phyloP scores from a whole-genome alignment of 306 rosid genomes.

The Dicorynia guianensis region DNA sequence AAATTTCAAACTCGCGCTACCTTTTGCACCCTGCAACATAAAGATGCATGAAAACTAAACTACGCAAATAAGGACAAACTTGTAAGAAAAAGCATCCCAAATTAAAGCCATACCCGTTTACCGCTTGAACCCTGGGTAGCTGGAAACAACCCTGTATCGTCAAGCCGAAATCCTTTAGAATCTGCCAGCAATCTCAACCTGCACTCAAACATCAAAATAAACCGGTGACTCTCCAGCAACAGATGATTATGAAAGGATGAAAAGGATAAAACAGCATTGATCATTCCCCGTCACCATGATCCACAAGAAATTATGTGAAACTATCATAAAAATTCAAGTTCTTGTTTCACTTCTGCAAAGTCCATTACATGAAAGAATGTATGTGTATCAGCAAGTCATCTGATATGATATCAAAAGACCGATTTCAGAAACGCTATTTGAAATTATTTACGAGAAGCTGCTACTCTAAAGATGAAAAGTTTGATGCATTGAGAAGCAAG shows the following conservation, averaged over 20 bases:
- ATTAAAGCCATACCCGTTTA: slow-evolving; percentile 64
- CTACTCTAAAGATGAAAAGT: slow-evolving; percentile 7
- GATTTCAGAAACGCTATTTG: background rate
- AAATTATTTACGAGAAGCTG: background rate
- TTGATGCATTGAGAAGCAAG: slow-evolving; percentile 17
- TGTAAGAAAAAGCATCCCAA: background rate
- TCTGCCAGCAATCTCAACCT: slow-evolving; percentile 91
- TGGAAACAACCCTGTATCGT: slow-evolving; percentile 89
- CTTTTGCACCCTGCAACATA: slow-evolving; percentile 74
- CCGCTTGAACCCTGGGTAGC: slow-evolving; percentile 69
- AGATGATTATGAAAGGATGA: slow-evolving; percentile 14
- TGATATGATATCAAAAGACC: background rate
- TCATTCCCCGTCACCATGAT: background rate
- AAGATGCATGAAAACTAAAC: slow-evolving; percentile 20
- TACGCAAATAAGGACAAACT: background rate
- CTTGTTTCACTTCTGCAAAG: background rate
- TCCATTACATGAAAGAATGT: background rate
- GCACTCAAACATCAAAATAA: slow-evolving; percentile 37
- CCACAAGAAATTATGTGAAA: background rate
- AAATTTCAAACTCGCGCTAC: slow-evolving; percentile 74
- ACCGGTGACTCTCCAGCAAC: background rate
- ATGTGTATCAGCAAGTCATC: slow-evolving; percentile 7
- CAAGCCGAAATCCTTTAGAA: slow-evolving; percentile 89
- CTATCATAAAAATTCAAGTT: background rate
- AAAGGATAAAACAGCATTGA: background rate